A percentile compares a stretch with the other conserved stretches of the same genome.
Conservation (phyloP, 2,329 filamentous ascomycete genomes). For the Diaporthe vexans region DNA sequence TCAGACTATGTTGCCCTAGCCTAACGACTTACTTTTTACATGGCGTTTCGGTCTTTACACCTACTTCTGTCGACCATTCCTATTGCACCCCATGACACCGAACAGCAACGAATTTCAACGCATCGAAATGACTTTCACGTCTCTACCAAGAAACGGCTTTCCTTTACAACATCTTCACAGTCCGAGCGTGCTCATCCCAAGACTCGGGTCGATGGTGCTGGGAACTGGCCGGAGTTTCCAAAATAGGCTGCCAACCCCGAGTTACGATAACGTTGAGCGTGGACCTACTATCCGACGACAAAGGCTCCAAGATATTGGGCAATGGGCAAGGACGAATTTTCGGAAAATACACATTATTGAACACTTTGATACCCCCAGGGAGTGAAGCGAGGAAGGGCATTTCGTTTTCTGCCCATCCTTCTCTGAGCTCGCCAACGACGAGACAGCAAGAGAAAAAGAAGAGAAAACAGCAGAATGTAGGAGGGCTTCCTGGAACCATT, state of each 20-base stretch:
- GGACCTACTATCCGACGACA: slow-evolving; percentile 5
- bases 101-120: slow-evolving; percentile 31
- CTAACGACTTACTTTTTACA: slow-evolving; percentile 17
- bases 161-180: slow-evolving; percentile 1
- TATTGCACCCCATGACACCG: slow-evolving; percentile 9
- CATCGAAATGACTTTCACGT: slow-evolving; percentile 20
- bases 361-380: slow-evolving; percentile 30
- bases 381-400: not conserved
- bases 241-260: not conserved
- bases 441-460: not conserved
- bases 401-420: not conserved
- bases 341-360: slow-evolving; percentile 2
- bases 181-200: not conserved
- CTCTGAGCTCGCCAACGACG: not conserved
- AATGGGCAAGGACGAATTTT: slow-evolving; percentile 19
- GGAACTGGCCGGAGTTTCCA: not conserved
- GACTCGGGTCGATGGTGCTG: slow-evolving; percentile 2
- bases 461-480: not conserved
- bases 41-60: slow-evolving; percentile 27
- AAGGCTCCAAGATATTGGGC: not conserved
- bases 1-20: not conserved
- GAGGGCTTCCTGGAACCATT: not conserved
- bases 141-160: slow-evolving; percentile 19
- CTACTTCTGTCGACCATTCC: slow-evolving; percentile 19
- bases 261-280: not conserved